Evolutionary conservation across 2,329 filamentous ascomycete species (phyloP).

Genomic region (Fusarium sp.): DNA sequence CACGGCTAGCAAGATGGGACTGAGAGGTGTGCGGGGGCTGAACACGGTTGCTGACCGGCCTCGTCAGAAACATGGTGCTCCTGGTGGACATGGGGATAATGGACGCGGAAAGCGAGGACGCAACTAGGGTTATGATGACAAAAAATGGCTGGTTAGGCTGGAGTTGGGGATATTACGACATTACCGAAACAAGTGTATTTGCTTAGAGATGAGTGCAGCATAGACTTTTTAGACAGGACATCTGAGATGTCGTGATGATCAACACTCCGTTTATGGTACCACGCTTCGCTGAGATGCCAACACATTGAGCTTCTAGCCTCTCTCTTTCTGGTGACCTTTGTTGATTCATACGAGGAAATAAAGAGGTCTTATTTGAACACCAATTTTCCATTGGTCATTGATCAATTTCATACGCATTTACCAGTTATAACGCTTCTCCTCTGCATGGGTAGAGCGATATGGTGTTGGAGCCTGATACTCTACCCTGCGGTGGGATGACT

Average conservation of each 20-base stretch:
- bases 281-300: no score
- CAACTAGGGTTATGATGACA: not conserved
- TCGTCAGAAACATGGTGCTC: constrained; percentile 36
- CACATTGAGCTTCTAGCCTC: accelerated
- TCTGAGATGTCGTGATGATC: not conserved
- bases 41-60: constrained; percentile 55
- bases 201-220: constrained; percentile 1
- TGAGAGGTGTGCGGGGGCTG: constrained; percentile 60
- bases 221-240: constrained; percentile 16
- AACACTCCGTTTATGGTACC: not conserved
- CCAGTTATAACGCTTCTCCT: no score
- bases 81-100: constrained; percentile 5
- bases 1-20: constrained; percentile 64
- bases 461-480: accelerated
- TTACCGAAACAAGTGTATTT: not conserved
- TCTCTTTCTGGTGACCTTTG: accelerated
- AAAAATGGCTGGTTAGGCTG: not conserved
- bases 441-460: no score
- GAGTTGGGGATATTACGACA: constrained; percentile 16
- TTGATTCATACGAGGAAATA: accelerated
- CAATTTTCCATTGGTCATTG: no score
- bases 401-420: no score
- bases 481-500: not conserved
- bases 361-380: accelerated
- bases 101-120: constrained; percentile 18